phyloP scores from a whole-genome alignment of 805 yeast species.

The Kazachstania martiniae region DNA sequence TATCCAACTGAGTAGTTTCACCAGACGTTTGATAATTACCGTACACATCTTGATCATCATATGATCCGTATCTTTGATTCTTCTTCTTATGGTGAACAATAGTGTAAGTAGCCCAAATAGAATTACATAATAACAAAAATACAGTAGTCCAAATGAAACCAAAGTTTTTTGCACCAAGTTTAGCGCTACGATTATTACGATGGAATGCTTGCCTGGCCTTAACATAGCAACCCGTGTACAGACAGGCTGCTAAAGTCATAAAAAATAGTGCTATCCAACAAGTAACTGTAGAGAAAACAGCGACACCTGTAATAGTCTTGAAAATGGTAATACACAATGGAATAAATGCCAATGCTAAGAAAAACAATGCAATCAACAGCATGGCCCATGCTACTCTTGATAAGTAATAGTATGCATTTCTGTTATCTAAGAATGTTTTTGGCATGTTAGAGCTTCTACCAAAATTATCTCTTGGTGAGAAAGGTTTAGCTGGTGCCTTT shows the following conservation, averaged over 20 bases:
- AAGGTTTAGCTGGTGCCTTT: conserved; percentile 66
- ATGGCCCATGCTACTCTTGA: conserved; percentile 63
- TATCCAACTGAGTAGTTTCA: conserved; percentile 1
- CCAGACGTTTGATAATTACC: conserved; percentile 1
- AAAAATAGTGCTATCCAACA: conserved; percentile 35
- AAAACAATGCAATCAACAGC: conserved; percentile 45
- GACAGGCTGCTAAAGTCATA: conserved; percentile 34
- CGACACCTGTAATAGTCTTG: conserved; percentile 10
- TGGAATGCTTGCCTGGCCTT: conserved; percentile 41
- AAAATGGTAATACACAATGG: conserved; percentile 24
- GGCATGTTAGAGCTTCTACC: conserved; percentile 46
- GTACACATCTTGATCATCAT: conserved; percentile 5
- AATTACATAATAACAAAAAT: conserved; percentile 11
- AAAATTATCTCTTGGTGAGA: conserved; percentile 74
- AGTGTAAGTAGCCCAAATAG: conserved; percentile 15
- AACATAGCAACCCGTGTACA: conserved; percentile 46
- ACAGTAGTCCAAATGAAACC: conserved; percentile 49
- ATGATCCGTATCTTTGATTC: conserved; percentile 3
- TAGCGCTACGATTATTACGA: conserved; percentile 32
- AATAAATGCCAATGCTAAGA: conserved; percentile 39
- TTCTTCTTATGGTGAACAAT: conserved; percentile 5
- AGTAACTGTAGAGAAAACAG: conserved; percentile 12
- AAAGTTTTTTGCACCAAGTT: conserved; percentile 39
- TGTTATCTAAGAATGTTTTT: conserved; percentile 34
- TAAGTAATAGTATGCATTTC: conserved; percentile 49